Base-by-base conservation (phyloP, 768 basidiomycete species). In the Suillus discolor region DNA sequence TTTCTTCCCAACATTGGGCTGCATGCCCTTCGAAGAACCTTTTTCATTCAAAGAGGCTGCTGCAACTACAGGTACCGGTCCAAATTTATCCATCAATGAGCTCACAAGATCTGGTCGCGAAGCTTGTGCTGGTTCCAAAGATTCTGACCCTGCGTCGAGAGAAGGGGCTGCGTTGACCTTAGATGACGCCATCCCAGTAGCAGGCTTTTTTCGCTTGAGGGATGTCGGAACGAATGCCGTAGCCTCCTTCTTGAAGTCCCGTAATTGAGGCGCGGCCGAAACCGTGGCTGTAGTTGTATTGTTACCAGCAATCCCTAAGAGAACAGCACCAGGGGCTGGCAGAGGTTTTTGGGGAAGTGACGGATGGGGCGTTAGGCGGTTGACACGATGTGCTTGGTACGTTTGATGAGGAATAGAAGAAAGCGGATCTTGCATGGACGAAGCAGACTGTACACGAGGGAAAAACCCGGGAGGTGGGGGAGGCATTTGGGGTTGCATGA, bases 211-310 rank as follows among this genome's bases (percentile, higher is more conserved):
- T 57, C 93, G 87, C 77, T 93, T 94, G 61, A 97, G 78, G 4
- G 91, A 82, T 2, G 89, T 75, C 4, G 97, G 97, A 5, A 98
- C 87, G 71, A 99, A 99, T 0, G 92, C 88, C 1, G 94, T 97
- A 11, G 92, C 91, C 75, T 99, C 97, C 77, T 94, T 96, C 80
- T 96, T 94, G 67, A 99, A 82, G 77, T 99, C 94, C 16, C 97
- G 91, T 61, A 99, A 78, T 73, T 94, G 84, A 5, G 97, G 94
- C 54, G 82, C 94, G 3, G 96, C 95, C 25, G 87, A 89, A 61
- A 98, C 89, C 2, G 86, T 91, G 2, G 93, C 94, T 8, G 85
- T 79, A 2, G 81, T 81, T 18, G 82, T 66, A 53, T 77, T 79
- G 11, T 77, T 79, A 12, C 82, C 77, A 11, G 77, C 66, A 3